Evolutionary conservation across 306 rosid genomes (phyloP).

Genomic region (Sechiopsis laciniata): DNA sequence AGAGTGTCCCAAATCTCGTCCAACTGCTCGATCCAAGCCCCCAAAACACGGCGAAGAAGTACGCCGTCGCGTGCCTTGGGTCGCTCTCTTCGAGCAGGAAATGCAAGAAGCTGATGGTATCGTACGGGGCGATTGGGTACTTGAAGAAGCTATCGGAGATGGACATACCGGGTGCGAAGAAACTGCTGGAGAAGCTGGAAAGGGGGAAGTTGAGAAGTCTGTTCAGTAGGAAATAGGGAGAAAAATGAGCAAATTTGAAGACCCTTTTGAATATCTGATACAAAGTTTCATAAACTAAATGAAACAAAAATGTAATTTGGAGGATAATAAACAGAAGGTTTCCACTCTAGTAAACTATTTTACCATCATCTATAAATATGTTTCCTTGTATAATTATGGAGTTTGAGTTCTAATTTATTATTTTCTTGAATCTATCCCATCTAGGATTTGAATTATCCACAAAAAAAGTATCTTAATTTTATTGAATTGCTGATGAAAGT

Average conservation of each 20-base stretch:
- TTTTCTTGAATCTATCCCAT: background rate
- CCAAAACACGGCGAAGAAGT: conserved; percentile 77
- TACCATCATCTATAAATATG: background rate
- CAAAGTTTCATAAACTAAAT: conserved; percentile 9
- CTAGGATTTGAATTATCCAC: background rate
- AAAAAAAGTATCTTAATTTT: background rate
- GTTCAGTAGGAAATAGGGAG: conserved; percentile 48
- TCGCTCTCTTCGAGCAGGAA: conserved; percentile 60
- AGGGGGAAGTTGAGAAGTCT: conserved; percentile 84
- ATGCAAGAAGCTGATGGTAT: conserved; percentile 84
- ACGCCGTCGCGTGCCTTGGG: conserved; percentile 69
- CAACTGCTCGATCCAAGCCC: conserved; percentile 90
- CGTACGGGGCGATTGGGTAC: conserved; percentile 92
- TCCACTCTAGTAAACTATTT: background rate
- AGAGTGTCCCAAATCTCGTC: conserved; percentile 76
- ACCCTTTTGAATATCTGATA: background rate
- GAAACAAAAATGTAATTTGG: conserved; percentile 14
- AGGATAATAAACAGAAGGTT: background rate
- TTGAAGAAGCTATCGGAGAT: conserved; percentile 84
- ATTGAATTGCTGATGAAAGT: background rate
- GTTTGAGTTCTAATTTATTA: background rate
- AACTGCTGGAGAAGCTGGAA: conserved; percentile 76
- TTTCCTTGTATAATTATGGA: conserved; percentile 7
- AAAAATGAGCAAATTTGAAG: background rate
- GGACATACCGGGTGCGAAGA: conserved; percentile 87